These are phyloP conservation scores for Flaveria linearis DNA, from an alignment of 129 eudicot genomes.

Conservation along the genomic window DNA sequence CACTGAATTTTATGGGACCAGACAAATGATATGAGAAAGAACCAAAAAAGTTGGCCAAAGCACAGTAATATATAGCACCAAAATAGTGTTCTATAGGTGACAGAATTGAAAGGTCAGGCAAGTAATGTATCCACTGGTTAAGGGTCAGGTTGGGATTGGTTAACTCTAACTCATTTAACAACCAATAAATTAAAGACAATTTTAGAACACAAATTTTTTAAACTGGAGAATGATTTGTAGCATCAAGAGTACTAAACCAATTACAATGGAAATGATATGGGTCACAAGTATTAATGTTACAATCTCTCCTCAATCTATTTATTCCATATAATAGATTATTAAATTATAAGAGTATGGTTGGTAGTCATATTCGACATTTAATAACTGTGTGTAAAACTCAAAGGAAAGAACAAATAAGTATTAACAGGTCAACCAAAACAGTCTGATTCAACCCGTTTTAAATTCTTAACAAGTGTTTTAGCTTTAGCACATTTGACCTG, in stretches of 20 bases:
- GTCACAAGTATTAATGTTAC: neutral
- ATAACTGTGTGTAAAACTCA: too few relatives aligned
- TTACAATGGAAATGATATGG: neutral
- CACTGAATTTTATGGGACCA: neutral
- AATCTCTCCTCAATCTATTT: neutral
- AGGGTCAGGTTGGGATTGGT: too few relatives aligned
- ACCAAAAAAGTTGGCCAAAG: too few relatives aligned
- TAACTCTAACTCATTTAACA: too few relatives aligned
- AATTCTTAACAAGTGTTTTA: neutral
- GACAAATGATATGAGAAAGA: too few relatives aligned
- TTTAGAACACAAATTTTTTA: too few relatives aligned
- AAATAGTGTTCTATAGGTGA: neutral
- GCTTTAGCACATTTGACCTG: neutral
- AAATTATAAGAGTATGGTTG: neutral
- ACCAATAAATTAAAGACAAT: too few relatives aligned
- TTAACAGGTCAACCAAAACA: constrained; percentile 1
- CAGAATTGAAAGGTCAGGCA: neutral
- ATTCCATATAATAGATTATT: neutral
- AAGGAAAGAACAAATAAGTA: neutral
- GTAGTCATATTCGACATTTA: too few relatives aligned
- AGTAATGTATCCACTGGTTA: too few relatives aligned
- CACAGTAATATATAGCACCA: neutral
- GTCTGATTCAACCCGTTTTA: neutral
- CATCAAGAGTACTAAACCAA: neutral
- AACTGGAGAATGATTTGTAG: neutral